Evolutionary conservation across 176 grass and related monocot species (phyloP).

Genomic region (Aegilops umbellulata): DNA sequence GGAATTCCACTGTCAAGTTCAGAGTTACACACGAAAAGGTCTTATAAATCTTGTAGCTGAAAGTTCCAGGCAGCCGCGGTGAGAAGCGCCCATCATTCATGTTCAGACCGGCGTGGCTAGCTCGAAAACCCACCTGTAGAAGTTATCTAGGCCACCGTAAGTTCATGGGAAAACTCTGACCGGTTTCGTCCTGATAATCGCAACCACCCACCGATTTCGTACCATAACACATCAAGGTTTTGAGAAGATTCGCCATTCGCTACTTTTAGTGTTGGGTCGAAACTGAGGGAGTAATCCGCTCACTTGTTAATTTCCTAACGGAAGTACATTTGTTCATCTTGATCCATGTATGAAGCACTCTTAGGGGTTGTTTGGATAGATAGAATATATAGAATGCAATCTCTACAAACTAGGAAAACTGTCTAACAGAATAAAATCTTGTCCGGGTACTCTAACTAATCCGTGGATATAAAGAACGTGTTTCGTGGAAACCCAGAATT

Average conservation of each 20-base stretch:
- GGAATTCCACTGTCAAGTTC: neutral
- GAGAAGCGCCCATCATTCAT: neutral
- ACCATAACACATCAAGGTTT: neutral
- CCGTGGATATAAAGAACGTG: too few species aligned
- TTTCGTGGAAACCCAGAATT: too few species aligned
- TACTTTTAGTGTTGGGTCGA: neutral
- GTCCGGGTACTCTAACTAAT: too few species aligned
- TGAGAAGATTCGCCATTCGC: neutral
- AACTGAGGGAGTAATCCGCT: neutral
- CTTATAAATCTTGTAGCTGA: neutral
- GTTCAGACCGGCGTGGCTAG: neutral
- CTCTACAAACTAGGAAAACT: too few species aligned
- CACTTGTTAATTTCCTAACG: too few species aligned
- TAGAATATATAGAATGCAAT: too few species aligned
- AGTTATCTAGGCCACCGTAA: neutral
- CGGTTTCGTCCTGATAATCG: neutral
- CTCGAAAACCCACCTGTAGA: neutral
- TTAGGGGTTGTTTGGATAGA: too few species aligned
- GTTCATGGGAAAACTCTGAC: neutral
- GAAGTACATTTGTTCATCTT: too few species aligned
- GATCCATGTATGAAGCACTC: too few species aligned
- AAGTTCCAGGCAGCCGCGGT: neutral
- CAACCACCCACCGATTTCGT: too few species aligned
- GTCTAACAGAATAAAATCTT: too few species aligned
- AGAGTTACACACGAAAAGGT: neutral